phyloP scores from a whole-genome alignment of 2,329 filamentous ascomycete genomes.

The Pyrenochaeta sp. region DNA sequence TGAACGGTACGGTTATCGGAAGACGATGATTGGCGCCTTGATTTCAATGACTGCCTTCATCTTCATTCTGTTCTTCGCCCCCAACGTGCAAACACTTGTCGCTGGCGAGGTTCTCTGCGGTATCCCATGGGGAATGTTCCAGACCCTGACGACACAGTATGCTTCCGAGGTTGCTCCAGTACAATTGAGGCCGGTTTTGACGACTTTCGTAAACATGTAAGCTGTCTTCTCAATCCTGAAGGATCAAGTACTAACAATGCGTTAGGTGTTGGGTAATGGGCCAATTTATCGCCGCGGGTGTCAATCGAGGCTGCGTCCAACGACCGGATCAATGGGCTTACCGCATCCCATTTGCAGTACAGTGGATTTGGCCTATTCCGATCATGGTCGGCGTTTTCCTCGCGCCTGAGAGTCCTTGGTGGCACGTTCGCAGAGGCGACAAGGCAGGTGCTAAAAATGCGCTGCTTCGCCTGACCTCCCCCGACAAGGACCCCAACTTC shows the following conservation, averaged over 20 bases:
- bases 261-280: conserved; percentile 72
- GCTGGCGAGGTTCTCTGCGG: conserved; percentile 56
- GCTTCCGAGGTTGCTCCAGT: conserved; percentile 71
- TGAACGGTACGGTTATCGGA: conserved; percentile 55
- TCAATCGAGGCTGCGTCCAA: conserved; percentile 71
- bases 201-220: conserved; percentile 72
- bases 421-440: conserved; percentile 71
- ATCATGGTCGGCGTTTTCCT: conserved; percentile 71
- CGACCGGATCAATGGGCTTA: conserved; percentile 72
- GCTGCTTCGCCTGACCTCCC: conserved; percentile 70
- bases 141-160: conserved; percentile 57
- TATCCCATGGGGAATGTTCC: conserved; percentile 57
- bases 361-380: conserved; percentile 78
- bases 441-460: conserved; percentile 70
- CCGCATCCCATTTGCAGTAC: conserved; percentile 70
- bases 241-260: neutral
- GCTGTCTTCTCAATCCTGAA: neutral
- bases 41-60: conserved; percentile 52
- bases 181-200: conserved; percentile 63
- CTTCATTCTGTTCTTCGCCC: conserved; percentile 57
- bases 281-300: conserved; percentile 74
- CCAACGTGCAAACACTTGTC: conserved; percentile 51
- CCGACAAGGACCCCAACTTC: conserved; percentile 65
- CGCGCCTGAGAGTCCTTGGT: conserved; percentile 76
- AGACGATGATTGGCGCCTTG: conserved; percentile 54